Conservation (phyloP, 2,329 filamentous ascomycete species). For the Fonsecaea multimorphosa region DNA sequence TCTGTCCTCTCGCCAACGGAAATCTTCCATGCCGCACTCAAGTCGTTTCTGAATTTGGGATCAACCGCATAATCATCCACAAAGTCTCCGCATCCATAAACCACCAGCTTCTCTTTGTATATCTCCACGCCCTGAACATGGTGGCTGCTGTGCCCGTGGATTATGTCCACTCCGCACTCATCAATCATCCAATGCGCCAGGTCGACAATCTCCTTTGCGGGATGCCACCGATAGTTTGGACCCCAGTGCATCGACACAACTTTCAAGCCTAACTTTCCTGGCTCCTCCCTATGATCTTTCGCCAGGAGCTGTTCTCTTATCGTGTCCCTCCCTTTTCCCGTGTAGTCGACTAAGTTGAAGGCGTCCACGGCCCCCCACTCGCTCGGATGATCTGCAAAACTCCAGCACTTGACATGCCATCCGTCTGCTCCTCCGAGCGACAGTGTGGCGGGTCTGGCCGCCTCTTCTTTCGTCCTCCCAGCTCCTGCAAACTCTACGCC, state of each 20-base stretch:
- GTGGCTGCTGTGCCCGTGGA: constrained; percentile 52
- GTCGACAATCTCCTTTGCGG: constrained; percentile 42
- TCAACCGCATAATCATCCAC: constrained; percentile 52
- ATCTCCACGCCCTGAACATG: constrained; percentile 51
- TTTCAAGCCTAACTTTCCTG: constrained; percentile 41
- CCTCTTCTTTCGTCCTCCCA: constrained; percentile 43
- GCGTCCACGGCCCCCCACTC: constrained; percentile 44
- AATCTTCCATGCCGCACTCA: constrained; percentile 50
- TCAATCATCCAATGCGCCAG: constrained; percentile 50
- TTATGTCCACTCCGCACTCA: constrained; percentile 50
- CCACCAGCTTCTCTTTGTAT: constrained; percentile 46
- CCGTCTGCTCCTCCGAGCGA: constrained; percentile 31
- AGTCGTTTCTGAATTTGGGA: constrained; percentile 47
- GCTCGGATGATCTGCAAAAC: constrained; percentile 47
- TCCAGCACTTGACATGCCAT: constrained; percentile 44
- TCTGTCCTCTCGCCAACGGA: constrained; percentile 37
- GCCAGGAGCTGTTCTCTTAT: constrained; percentile 35
- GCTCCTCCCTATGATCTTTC: background rate
- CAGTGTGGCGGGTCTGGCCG: constrained; percentile 42
- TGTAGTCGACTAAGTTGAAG: constrained; percentile 50
- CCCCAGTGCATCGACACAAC: constrained; percentile 52
- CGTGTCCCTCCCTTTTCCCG: constrained; percentile 33
- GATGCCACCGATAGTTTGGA: constrained; percentile 49
- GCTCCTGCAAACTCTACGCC: constrained; percentile 44
- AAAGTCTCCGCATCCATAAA: constrained; percentile 53